A percentile compares a stretch with the other conserved stretches of the same genome.
Evolutionary conservation across 2,329 filamentous ascomycete species (phyloP).

Genomic region (Hymenoscyphus fraxineus): DNA sequence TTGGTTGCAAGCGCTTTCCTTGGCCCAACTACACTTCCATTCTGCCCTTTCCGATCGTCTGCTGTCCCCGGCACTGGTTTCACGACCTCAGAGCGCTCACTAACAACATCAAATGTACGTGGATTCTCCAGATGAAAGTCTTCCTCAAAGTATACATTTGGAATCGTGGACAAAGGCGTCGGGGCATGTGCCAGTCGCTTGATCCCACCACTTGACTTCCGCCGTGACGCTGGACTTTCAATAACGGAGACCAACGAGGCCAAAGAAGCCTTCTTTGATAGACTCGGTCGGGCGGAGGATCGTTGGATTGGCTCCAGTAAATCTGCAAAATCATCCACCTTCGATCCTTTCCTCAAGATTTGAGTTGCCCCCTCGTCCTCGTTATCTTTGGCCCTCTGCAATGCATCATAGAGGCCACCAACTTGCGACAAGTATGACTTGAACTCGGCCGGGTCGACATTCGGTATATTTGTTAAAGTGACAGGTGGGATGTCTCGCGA

Average conservation of each 20-base stretch:
- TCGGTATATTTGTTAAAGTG: slow-evolving; percentile 80
- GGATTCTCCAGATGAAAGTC: slow-evolving; percentile 95
- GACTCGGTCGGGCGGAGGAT: slow-evolving; percentile 24
- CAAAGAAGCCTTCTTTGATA: slow-evolving; percentile 40
- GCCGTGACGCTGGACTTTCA: slow-evolving; percentile 37
- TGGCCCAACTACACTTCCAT: slow-evolving; percentile 56
- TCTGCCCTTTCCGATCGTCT: slow-evolving; percentile 52
- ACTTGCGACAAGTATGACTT: slow-evolving; percentile 81
- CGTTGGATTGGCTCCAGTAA: slow-evolving; percentile 37
- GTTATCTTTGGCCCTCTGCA: slow-evolving; percentile 77
- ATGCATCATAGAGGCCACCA: slow-evolving; percentile 81
- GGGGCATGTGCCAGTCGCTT: slow-evolving; percentile 66
- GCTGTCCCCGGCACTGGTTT: slow-evolving; percentile 53
- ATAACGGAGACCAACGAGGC: slow-evolving; percentile 39
- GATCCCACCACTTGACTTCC: slow-evolving; percentile 48
- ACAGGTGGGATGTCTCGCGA: slow-evolving; percentile 90
- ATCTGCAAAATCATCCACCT: slow-evolving; percentile 38
- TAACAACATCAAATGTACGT: slow-evolving; percentile 92
- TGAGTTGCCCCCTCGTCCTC: slow-evolving; percentile 56
- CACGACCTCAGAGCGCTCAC: slow-evolving; percentile 93
- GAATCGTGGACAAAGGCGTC: slow-evolving; percentile 87
- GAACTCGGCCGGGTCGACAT: slow-evolving; percentile 76
- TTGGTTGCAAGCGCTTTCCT: slow-evolving; percentile 92
- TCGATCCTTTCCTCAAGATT: slow-evolving; percentile 31
- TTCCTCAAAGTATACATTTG: slow-evolving; percentile 89